A percentile compares a stretch with the other conserved stretches of the same genome.
phyloP scores from a whole-genome alignment of 768 basidiomycete genomes.

The Boletus speciosus region DNA sequence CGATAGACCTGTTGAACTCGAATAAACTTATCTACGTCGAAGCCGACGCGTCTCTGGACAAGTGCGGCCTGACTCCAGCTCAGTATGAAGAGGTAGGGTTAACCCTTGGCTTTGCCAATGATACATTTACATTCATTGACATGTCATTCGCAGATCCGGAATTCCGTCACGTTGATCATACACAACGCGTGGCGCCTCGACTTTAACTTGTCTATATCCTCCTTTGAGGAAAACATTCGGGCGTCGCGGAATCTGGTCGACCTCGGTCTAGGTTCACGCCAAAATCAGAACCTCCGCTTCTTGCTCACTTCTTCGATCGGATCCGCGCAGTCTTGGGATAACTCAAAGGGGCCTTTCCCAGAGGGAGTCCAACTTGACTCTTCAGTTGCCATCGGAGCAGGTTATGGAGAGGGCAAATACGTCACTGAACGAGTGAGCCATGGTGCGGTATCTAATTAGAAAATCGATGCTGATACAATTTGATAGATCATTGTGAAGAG shows the following conservation, averaged over 20 bases:
- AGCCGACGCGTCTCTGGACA: constrained; percentile 27
- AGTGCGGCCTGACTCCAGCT: constrained; percentile 29
- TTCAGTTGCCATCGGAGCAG: constrained; percentile 35
- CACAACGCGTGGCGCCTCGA: constrained; percentile 47
- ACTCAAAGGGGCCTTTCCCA: constrained; percentile 29
- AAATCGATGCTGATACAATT: not conserved
- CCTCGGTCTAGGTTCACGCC: constrained; percentile 31
- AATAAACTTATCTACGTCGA: constrained; percentile 36
- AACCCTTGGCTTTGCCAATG: not conserved
- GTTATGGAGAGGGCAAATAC: constrained; percentile 49
- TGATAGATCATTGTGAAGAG: constrained; percentile 37
- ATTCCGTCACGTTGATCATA: constrained; percentile 35
- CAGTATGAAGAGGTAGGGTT: constrained; percentile 17
- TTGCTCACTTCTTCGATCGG: constrained; percentile 42
- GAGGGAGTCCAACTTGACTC: constrained; percentile 35
- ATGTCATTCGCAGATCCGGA: constrained; percentile 24
- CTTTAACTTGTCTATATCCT: constrained; percentile 39
- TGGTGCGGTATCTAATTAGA: not conserved
- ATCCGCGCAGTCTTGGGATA: constrained; percentile 32
- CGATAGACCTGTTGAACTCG: constrained; percentile 24
- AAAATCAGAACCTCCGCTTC: constrained; percentile 28
- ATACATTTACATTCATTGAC: not conserved
- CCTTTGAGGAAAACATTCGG: constrained; percentile 41
- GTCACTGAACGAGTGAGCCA: constrained; percentile 35
- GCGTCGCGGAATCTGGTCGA: constrained; percentile 35